Base-by-base conservation (phyloP, 495 filamentous ascomycete species). In the Pyronema domesticum region DNA sequence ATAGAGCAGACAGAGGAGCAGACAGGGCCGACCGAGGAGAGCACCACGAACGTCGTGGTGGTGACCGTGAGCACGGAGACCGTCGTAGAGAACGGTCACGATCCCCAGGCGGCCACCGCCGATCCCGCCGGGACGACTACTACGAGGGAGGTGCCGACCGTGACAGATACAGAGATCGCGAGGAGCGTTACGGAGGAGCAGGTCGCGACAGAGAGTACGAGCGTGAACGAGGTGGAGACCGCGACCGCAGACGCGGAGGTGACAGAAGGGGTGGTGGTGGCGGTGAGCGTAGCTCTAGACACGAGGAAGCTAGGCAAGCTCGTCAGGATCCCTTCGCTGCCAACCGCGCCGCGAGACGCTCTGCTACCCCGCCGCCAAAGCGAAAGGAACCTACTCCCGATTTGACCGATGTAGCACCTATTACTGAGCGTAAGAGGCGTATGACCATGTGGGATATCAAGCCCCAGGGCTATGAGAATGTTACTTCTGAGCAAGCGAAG, bases 381-480 rank as follows among this genome's bases (percentile, higher is more conserved):
- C 91, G 91, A 75, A 81, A 81, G 64, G 91, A 96, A 68, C 85
- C 89, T 18, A 96, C 91, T 0, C 93, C 91, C 19, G 93, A 99
- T 69, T 72, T 99, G 66, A 94, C 89, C 56, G 81, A 94, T 61
- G 72, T 86, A 55, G 71, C 80, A 23, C 77, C 86, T 7, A 72
- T 99, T 51, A 72, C 84, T 51, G 79, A 86, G 60, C 80, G 89
- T 54, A 87, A 85, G 74, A 80, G 91, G 60, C 80, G 91, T 52
- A 70, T 96, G 72, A 95, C 88, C 33, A 94, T 96, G 68, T 99
- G 91, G 91, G 91, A 99, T 67, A 94, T 99, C 68, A 99, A 96
- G 72, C 91, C 91, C 10, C 86, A 86, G 17, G 89, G 91, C 33
- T 99, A 99, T 63, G 91, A 96, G 68, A 95, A 94, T 70, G 91